A percentile compares a stretch with the other conserved stretches of the same genome.
Conservation (phyloP, 169 alveolate genomes). For the Babesia ovata region DNA sequence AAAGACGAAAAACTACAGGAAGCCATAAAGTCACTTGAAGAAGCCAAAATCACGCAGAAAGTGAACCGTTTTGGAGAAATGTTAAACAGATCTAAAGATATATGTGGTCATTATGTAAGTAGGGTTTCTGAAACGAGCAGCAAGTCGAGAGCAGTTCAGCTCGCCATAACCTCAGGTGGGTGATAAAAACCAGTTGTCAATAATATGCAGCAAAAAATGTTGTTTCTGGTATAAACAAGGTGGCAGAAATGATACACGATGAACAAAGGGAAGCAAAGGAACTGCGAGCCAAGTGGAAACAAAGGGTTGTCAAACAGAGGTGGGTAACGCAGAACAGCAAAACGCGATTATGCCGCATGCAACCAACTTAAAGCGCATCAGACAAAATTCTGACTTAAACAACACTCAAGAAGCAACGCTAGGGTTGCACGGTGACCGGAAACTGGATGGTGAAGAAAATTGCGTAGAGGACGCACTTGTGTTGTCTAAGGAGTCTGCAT, state of each 20-base stretch:
- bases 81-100: slow-evolving; percentile 44
- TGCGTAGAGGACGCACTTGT: slow-evolving; percentile 67
- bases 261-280: slow-evolving; percentile 42
- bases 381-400: not conserved
- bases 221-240: slow-evolving; percentile 68
- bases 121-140: slow-evolving; percentile 56
- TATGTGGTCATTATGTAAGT: slow-evolving; percentile 28
- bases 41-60: slow-evolving; percentile 66
- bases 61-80: slow-evolving; percentile 60
- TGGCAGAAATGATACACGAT: slow-evolving; percentile 67
- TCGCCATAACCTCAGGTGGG: slow-evolving; percentile 53
- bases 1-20: slow-evolving; percentile 76
- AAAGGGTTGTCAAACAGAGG: slow-evolving; percentile 22
- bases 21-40: slow-evolving; percentile 77
- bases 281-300: slow-evolving; percentile 50
- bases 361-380: not conserved
- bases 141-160: slow-evolving; percentile 42
- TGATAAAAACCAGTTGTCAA: not conserved
- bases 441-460: not conserved
- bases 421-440: not conserved
- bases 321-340: not conserved
- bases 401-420: not conserved
- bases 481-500: slow-evolving; percentile 77
- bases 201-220: slow-evolving; percentile 43
- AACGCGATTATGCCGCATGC: not conserved